Evolutionary conservation across 139 green algal genomes (phyloP), one percentile per base, ranked within the genome.

Genomic region (Zygnema circumcarinatum): DNA sequence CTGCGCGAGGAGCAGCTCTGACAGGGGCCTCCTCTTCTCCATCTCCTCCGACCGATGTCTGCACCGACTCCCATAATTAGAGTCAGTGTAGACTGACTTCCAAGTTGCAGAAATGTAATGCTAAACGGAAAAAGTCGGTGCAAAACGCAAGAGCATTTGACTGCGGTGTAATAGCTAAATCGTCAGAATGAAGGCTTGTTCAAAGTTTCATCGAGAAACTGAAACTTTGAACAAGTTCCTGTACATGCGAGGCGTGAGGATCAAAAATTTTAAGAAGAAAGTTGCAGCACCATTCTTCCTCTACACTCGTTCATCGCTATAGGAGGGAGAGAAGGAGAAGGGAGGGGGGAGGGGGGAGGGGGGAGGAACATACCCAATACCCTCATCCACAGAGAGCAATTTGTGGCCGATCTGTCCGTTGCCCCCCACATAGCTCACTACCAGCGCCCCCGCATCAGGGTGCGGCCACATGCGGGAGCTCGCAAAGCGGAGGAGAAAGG

Each of bases 381-480:
- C 21, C 33, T 62, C 3, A 41, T 82, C 74, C 2, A 82, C 3
- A 21, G 74, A 32, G 3, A 82, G 74, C 74, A 82, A 29, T 41
- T 22, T 62, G 33, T 82, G 74, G 16, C 16, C 2, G 2, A 82
- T 22, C 7, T 22, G 31, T 3, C 74, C 74, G 31, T 67, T 41
- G n/a, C 7, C 31, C n/a, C 16, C 74, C 2, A 68, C 11, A 38
- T 47, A 76, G 53, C 79, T 85, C 3, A 76, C 47, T 11, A 85
- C 79, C 35, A 85, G 79, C 79, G 79, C 39, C 36, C 79, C 79
- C 0, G 79, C 79, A 39, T 85, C 79, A 2, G 79, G 79, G 53
- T 85, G 79, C 53, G 79, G 79, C 79, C 79, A 85, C 29, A 32
- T 22, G 20, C 74, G n/a, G 25, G 74, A 67, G 16, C 16, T 62